These are phyloP conservation scores for Candida tetrigidarum DNA, from an alignment of 1,139 yeast species.

Conservation along the genomic window DNA sequence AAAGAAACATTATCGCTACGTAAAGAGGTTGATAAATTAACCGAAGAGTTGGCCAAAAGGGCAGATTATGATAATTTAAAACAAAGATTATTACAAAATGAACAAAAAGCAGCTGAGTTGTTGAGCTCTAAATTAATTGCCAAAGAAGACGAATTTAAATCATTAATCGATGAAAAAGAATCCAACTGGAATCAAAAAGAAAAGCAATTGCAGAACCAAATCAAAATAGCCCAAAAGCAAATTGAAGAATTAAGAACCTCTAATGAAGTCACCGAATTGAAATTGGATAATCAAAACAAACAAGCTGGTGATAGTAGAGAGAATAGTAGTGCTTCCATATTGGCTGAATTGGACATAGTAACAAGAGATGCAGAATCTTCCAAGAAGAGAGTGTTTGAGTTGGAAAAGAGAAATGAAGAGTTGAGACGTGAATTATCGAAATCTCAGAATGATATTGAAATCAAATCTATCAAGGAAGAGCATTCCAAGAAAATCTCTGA, in stretches of 20 bases:
- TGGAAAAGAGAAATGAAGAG: constrained; percentile 79
- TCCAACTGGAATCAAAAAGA: constrained; percentile 62
- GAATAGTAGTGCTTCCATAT: constrained; percentile 26
- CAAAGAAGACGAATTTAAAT: constrained; percentile 64
- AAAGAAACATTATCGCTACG: constrained; percentile 58
- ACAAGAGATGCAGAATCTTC: constrained; percentile 77
- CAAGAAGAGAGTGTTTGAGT: constrained; percentile 67
- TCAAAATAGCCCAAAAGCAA: constrained; percentile 50
- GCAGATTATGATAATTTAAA: constrained; percentile 85
- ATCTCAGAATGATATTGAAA: constrained; percentile 48
- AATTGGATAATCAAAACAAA: constrained; percentile 37
- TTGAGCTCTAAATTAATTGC: constrained; percentile 51
- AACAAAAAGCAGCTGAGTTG: constrained; percentile 59
- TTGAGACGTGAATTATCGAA: constrained; percentile 66
- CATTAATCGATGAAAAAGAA: constrained; percentile 65
- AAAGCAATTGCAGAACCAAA: constrained; percentile 43
- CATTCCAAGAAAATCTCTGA: constrained; percentile 50
- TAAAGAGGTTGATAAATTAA: constrained; percentile 57
- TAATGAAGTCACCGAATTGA: constrained; percentile 57
- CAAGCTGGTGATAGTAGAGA: constrained; percentile 9
- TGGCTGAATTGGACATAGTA: constrained; percentile 65
- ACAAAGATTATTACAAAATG: constrained; percentile 58
- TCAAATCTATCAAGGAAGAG: constrained; percentile 35
- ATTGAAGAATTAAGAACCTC: constrained; percentile 59
- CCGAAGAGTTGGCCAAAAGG: constrained; percentile 61